phyloP scores from a whole-genome alignment of 2,329 filamentous ascomycete genomes.

The Microcera coccophila region DNA sequence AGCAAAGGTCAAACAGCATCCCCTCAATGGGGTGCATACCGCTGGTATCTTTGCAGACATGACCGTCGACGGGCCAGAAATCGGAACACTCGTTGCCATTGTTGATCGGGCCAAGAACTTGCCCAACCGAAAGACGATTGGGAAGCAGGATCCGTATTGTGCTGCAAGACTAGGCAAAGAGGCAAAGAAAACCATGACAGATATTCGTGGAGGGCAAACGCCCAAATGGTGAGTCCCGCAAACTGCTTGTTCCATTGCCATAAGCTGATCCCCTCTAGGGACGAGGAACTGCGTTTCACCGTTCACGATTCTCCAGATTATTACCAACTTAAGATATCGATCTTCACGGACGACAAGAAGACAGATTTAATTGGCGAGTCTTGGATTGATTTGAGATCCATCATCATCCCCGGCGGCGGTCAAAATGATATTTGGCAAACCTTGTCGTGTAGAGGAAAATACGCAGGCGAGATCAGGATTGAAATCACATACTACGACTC shows the following conservation, averaged over 20 bases:
- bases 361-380: constrained; percentile 94
- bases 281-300: constrained; percentile 92
- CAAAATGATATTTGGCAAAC: constrained; percentile 91
- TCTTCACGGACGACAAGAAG: constrained; percentile 98
- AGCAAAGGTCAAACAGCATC: constrained; percentile 50
- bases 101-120: constrained; percentile 95
- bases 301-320: constrained; percentile 97
- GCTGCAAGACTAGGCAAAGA: constrained; percentile 92
- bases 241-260: not conserved
- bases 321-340: constrained; percentile 87
- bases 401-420: constrained; percentile 83
- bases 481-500: constrained; percentile 96
- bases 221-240: constrained; percentile 70
- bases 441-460: constrained; percentile 85
- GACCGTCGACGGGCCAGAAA: constrained; percentile 85
- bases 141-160: constrained; percentile 97
- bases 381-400: constrained; percentile 77
- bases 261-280: constrained; percentile 55
- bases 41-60: constrained; percentile 94
- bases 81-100: constrained; percentile 88
- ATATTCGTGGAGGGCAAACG: constrained; percentile 90
- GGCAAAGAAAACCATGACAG: constrained; percentile 93
- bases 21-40: constrained; percentile 67
- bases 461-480: constrained; percentile 89
- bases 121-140: constrained; percentile 94